phyloP scores from a whole-genome alignment of 2,329 filamentous ascomycete genomes.

The Neofusicoccum umdonicola region DNA sequence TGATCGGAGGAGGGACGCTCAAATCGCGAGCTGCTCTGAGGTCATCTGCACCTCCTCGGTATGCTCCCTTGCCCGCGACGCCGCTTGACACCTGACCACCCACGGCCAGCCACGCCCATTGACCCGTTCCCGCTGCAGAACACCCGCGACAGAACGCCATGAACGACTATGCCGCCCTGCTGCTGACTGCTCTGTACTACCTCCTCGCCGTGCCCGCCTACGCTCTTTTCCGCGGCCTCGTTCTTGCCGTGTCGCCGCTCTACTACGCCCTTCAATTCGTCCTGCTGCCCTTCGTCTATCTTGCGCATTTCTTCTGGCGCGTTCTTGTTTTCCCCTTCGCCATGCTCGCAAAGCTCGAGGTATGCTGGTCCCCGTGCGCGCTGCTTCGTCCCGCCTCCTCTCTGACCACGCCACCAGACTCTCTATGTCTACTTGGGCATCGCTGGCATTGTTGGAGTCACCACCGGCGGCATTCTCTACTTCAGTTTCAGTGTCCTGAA shows the following conservation, averaged over 20 bases:
- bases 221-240: slow-evolving; percentile 38
- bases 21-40: slow-evolving; percentile 2
- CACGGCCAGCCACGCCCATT: background rate
- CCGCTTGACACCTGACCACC: slow-evolving; percentile 12
- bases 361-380: slow-evolving; percentile 29
- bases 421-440: slow-evolving; percentile 61
- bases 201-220: slow-evolving; percentile 39
- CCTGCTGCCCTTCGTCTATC: slow-evolving; percentile 51
- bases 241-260: slow-evolving; percentile 47
- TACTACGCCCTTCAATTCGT: slow-evolving; percentile 47
- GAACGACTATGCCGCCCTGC: slow-evolving; percentile 30
- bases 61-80: slow-evolving; percentile 3
- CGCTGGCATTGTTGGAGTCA: slow-evolving; percentile 65
- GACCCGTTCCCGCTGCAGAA: background rate
- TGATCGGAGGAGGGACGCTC: background rate
- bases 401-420: slow-evolving; percentile 32
- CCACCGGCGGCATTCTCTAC: slow-evolving; percentile 60
- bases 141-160: slow-evolving; percentile 24
- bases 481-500: slow-evolving; percentile 54
- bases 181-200: slow-evolving; percentile 35
- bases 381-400: background rate
- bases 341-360: slow-evolving; percentile 56
- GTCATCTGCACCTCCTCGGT: slow-evolving; percentile 11
- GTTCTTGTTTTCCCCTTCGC: slow-evolving; percentile 49
- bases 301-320: slow-evolving; percentile 43